These are phyloP conservation scores for Verticillium dahliae DNA, from an alignment of 2,329 filamentous ascomycete genomes.

Conservation along the genomic window DNA sequence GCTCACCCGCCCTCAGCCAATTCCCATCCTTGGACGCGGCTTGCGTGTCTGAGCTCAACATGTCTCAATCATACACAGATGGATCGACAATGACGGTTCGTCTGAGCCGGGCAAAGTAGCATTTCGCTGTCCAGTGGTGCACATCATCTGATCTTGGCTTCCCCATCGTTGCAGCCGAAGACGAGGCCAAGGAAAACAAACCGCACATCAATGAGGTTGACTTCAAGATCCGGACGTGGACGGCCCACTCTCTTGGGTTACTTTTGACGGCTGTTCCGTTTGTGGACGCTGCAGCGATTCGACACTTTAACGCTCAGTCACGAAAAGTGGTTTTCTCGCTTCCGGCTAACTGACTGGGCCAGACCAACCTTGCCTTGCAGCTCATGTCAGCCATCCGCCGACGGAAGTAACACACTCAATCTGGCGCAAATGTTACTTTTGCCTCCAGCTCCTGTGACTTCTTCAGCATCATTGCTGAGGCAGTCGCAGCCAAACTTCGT, in stretches of 20 bases:
- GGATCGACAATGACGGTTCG: too few species aligned
- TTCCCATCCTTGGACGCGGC: background rate
- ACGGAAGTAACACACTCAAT: too few species aligned
- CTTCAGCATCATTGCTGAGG: too few species aligned
- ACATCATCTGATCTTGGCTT: background rate
- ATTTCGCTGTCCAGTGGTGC: background rate
- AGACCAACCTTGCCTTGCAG: background rate
- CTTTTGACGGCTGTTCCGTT: background rate
- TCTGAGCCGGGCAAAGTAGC: background rate
- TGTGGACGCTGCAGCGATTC: background rate
- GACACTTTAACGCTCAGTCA: background rate
- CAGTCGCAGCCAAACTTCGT: too few species aligned
- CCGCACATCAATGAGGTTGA: background rate
- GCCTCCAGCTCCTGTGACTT: too few species aligned
- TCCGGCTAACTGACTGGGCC: background rate
- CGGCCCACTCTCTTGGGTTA: background rate
- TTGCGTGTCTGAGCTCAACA: background rate
- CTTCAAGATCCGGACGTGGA: background rate
- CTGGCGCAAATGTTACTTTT: too few species aligned
- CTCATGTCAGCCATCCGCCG: too few species aligned
- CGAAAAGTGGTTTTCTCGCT: background rate
- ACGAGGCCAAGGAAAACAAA: background rate
- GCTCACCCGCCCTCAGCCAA: background rate
- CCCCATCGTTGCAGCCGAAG: background rate
- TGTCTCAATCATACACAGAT: background rate